Evolutionary conservation across 2,329 filamentous ascomycete species (phyloP), one percentile per base, ranked within the genome.

Genomic region (Xylaria digitata): DNA sequence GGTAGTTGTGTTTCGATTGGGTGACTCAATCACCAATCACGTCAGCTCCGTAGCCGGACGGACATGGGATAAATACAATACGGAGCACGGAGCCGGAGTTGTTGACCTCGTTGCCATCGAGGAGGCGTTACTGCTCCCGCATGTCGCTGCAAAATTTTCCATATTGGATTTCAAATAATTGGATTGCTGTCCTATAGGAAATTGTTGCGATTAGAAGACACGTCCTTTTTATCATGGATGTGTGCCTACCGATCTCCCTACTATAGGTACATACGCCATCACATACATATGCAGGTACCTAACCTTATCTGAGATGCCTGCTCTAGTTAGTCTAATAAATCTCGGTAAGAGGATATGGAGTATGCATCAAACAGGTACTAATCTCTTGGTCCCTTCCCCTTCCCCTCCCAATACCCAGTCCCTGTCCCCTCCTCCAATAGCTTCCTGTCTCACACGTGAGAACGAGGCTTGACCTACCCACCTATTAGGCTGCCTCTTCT

Each of bases 31-130:
- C 17, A 17, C 34, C 65, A 64, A 53, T 42, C 17, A 17, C 34
- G 32, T 48, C 6, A 52, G 30, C 65, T 63, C 65, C 65, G 60
- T 60, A 23, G 63, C 63, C 63, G 63, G 63, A 56, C 63, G 63
- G 56, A 56, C 52, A 30, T 19, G 8, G 49, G 11, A 40, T 40
- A 11, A 34, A 21, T 53, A 37, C 40, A 40, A 40, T 43, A 19
- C 61, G 50, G 55, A 37, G 30, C 34, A 55, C 53, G 63, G 53
- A 42, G 53, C 53, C 53, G 52, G 58, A 6, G 52, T 40, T 42
- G 21, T n/a, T 34, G 43, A 23, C 13, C 17, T 15, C 26, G n/a
- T 23, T 6, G 17, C 5, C 19, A n/a, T 23, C 13, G 17, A 19
- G 15, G 9, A 52, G 21, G n/a, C 11, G 11, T 32, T 45, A 19